Percentiles rank a stretch among this genome's conserved stretches.
Evolutionary conservation across 108 stramenopile genomes (phyloP).

Genomic region (Schizochytrium sp.): DNA sequence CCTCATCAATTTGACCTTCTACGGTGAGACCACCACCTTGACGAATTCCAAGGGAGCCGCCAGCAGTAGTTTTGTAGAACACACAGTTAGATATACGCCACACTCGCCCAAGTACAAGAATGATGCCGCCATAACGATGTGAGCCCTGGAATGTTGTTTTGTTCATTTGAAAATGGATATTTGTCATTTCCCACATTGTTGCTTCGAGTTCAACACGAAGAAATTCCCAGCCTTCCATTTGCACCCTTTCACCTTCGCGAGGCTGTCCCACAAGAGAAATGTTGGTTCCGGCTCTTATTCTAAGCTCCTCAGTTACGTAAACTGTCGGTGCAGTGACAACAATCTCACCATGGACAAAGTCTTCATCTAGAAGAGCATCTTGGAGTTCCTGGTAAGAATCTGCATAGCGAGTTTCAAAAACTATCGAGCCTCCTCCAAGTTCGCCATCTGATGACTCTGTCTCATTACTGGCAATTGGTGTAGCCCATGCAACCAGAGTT

Average conservation of each 20-base stretch:
- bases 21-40: conserved; percentile 4
- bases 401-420: not conserved
- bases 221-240: not conserved
- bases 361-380: not conserved
- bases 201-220: not conserved
- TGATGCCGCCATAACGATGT: not conserved
- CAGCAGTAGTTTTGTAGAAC: not conserved
- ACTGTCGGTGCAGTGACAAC: not conserved
- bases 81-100: not conserved
- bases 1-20: not conserved
- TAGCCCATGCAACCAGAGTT: not conserved
- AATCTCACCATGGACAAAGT: not conserved
- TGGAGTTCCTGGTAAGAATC: not conserved
- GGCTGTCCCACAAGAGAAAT: not conserved
- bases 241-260: not conserved
- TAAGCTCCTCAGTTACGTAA: not conserved
- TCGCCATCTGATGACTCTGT: not conserved
- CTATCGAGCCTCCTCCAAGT: not conserved
- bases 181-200: not conserved
- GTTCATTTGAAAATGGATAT: not conserved
- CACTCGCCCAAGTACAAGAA: not conserved
- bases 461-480: not conserved
- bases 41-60: not conserved
- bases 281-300: not conserved
- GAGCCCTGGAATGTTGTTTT: not conserved